A percentile compares a stretch with the other conserved stretches of the same genome.
Conservation (phyloP, 257 asterid species). For the Fraxinus anomala region DNA sequence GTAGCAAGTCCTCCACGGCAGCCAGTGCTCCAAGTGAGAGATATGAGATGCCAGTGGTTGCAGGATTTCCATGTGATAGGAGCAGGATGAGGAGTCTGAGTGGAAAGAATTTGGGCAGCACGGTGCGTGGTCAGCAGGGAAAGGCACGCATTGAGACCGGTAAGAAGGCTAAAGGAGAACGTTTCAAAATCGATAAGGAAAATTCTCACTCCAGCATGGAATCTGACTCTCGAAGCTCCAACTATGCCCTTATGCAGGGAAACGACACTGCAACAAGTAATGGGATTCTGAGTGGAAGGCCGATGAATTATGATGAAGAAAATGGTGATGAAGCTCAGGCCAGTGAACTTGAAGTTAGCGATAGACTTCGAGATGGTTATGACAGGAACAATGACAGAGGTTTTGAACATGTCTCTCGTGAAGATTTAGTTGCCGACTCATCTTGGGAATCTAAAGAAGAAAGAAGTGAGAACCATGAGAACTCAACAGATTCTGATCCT, state of each 20-base stretch:
- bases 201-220: slow-evolving; percentile 77
- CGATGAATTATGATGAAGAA: slow-evolving; percentile 51
- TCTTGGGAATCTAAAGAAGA: slow-evolving; percentile 54
- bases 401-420: slow-evolving; percentile 46
- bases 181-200: slow-evolving; percentile 67
- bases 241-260: slow-evolving; percentile 65
- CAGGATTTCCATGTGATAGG: slow-evolving; percentile 40
- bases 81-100: slow-evolving; percentile 37
- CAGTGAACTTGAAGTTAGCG: slow-evolving; percentile 34
- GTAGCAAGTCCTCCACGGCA: slow-evolving; percentile 83
- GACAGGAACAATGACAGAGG: slow-evolving; percentile 41
- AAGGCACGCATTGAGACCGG: slow-evolving; percentile 45
- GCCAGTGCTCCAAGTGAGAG: slow-evolving; percentile 63
- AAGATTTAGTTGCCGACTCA: slow-evolving; percentile 54
- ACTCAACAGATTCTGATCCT: slow-evolving; percentile 49
- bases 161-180: slow-evolving; percentile 68
- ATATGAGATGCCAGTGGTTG: slow-evolving; percentile 35
- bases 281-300: slow-evolving; percentile 47
- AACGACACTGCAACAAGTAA: slow-evolving; percentile 45
- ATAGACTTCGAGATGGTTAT: slow-evolving; percentile 46
- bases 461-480: slow-evolving; percentile 46
- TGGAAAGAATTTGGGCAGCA: slow-evolving; percentile 45
- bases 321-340: slow-evolving; percentile 57
- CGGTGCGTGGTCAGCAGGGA: slow-evolving; percentile 41
- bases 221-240: slow-evolving; percentile 73